phyloP scores from a whole-genome alignment of 495 filamentous ascomycete genomes.

The Aeminium ludgeri region DNA sequence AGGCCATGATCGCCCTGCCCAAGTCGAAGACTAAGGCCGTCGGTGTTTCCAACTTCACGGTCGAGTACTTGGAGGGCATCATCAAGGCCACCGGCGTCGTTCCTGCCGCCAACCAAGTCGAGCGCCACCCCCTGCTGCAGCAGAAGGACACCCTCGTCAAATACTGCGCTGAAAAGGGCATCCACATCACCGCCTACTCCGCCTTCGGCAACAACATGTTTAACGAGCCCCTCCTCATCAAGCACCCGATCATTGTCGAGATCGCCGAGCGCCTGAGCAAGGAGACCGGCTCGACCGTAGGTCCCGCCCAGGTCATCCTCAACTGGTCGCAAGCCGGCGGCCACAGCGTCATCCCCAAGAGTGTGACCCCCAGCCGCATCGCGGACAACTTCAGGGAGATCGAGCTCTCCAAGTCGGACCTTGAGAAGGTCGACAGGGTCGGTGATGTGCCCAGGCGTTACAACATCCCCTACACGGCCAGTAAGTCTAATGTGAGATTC shows the following conservation, averaged over 20 bases:
- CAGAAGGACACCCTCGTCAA: conserved; percentile 36
- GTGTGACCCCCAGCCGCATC: conserved; percentile 33
- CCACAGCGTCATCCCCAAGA: conserved; percentile 45
- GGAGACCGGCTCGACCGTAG: conserved; percentile 38
- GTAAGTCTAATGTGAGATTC: no score
- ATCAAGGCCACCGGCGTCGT: conserved; percentile 42
- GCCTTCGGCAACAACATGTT: conserved; percentile 49
- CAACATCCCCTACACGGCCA: no score
- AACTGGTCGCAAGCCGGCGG: conserved; percentile 19
- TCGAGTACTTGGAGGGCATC: conserved; percentile 32
- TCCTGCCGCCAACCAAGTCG: conserved; percentile 10
- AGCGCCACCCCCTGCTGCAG: conserved; percentile 33
- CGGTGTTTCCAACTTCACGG: conserved; percentile 58
- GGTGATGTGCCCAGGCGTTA: no score
- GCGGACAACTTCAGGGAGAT: conserved; percentile 45
- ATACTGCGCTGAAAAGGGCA: conserved; percentile 38
- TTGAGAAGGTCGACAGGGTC: conserved; percentile 50
- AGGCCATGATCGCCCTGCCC: conserved; percentile 45
- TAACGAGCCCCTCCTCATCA: conserved; percentile 31
- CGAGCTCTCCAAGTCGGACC: conserved; percentile 51
- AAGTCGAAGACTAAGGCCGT: conserved; percentile 46
- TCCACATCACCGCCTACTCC: conserved; percentile 49
- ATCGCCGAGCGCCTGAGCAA: conserved; percentile 49
- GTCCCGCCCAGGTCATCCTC: conserved; percentile 52
- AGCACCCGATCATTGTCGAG: conserved; percentile 41